A percentile compares a stretch with the other conserved stretches of the same genome.
phyloP scores from a whole-genome alignment of 805 yeast species.

The Tetrapisispora pingtungensis region DNA sequence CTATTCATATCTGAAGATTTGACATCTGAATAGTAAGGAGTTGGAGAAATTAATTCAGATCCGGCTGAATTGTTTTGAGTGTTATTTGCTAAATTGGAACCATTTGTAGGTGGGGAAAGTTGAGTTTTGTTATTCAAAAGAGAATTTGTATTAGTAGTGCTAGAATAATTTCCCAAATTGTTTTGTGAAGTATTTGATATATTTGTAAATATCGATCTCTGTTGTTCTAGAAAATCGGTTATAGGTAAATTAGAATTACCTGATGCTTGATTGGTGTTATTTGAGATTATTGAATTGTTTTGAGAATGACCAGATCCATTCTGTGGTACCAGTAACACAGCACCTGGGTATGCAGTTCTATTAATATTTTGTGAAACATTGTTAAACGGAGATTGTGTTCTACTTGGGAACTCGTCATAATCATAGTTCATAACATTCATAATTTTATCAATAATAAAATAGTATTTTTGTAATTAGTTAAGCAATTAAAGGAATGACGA shows the following conservation, averaged over 20 bases:
- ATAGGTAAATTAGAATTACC: background rate
- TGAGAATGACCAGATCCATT: background rate
- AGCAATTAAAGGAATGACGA: no score
- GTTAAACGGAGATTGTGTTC: constrained; percentile 23
- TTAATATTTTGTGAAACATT: constrained; percentile 7
- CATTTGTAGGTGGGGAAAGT: background rate
- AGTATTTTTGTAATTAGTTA: background rate
- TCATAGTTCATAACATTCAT: constrained; percentile 8
- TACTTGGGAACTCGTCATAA: constrained; percentile 17
- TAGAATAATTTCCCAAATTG: background rate
- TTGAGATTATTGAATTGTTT: background rate
- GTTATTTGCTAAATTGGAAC: background rate
- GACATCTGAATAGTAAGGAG: constrained; percentile 2
- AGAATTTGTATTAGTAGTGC: background rate
- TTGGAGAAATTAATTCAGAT: constrained; percentile 18
- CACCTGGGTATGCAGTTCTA: constrained; percentile 34
- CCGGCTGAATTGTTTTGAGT: constrained; percentile 17
- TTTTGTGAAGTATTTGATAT: background rate
- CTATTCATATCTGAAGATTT: background rate
- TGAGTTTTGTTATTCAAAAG: background rate
- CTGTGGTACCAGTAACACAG: constrained; percentile 30
- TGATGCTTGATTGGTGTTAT: background rate
- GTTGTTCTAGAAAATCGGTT: constrained; percentile 18
- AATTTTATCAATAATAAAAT: background rate
- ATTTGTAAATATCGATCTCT: constrained; percentile 1